Evolutionary conservation across 2,329 filamentous ascomycete genomes (phyloP), one percentile per base, ranked within the genome.

Genomic region (Dendrostoma leiphaemia): DNA sequence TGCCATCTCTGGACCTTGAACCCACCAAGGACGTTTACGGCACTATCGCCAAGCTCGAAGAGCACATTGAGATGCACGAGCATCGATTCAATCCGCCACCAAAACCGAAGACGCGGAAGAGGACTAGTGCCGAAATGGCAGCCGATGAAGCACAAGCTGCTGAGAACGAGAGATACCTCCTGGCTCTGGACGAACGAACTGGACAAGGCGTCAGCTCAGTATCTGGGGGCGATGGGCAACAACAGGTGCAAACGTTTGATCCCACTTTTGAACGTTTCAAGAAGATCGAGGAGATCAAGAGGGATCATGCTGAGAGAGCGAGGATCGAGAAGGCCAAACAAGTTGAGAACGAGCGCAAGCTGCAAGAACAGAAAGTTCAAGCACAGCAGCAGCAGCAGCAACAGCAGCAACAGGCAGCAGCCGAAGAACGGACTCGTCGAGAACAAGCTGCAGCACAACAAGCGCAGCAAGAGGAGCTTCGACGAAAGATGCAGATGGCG

Each of bases 131-230:
- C 8, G 93, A 99, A 67, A 84, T 97, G 75, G 94, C 91, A 8
- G 93, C 93, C 7, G 94, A 99, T 65, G 92, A 99, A 72, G 93
- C 94, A 1, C 80, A 91, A 56, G 91, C 91, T 1, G 93, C 92
- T 21, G 90, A 91, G 56, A 86, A 91, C 60, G 92, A 99, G 71
- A 84, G 91, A 44, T 95, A 91, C 62, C 94, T 99, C 91, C 85
- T 97, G 48, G 86, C 90, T 21, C 84, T 92, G 71, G 94, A 99
- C 65, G 93, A 97, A 63, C 83, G 91, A 6, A 80, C 91, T 56
- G 81, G 84, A 12, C 80, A 84, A 56, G 78, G 81, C 54, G 79
- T 79, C 3, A 72, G 77, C 12, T 80, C 81, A 31, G 82, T 85
- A 51, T 71, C 82, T n/a, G 87, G 89, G 56, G 84, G 81, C 19